These are phyloP conservation scores for Paraglomus brasilianum DNA, from an alignment of 192 early-diverging fungal species.

Conservation along the genomic window DNA sequence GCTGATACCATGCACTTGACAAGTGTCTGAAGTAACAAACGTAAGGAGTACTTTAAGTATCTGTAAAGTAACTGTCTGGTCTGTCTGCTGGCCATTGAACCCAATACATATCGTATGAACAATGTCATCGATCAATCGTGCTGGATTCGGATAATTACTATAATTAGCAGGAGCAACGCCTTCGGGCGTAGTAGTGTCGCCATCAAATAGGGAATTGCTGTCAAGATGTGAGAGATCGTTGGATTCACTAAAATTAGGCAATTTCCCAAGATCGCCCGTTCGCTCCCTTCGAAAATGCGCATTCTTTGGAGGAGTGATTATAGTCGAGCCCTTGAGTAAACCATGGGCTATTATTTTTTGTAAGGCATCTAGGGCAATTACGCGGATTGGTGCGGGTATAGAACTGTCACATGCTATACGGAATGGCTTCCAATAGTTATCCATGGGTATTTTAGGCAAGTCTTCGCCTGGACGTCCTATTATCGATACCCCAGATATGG, in stretches of 20 bases:
- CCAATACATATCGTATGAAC: constrained; percentile 47
- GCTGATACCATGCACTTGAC: constrained; percentile 44
- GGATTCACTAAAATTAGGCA: constrained; percentile 37
- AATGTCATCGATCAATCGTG: constrained; percentile 46
- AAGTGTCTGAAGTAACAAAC: constrained; percentile 42
- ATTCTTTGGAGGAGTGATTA: constrained; percentile 33
- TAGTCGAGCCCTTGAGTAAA: constrained; percentile 35
- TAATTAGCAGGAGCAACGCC: constrained; percentile 35
- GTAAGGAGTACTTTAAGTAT: constrained; percentile 49
- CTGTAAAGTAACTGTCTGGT: constrained; percentile 45
- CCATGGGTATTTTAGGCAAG: constrained; percentile 37
- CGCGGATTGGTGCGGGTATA: constrained; percentile 39
- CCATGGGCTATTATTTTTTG: constrained; percentile 49
- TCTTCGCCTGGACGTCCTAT: constrained; percentile 38
- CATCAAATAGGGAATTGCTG: constrained; percentile 38
- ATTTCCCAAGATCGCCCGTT: constrained; percentile 31
- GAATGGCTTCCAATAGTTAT: constrained; percentile 48
- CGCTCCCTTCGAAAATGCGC: constrained; percentile 30
- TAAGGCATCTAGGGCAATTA: constrained; percentile 41
- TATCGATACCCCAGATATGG: constrained; percentile 19
- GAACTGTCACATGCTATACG: constrained; percentile 40
- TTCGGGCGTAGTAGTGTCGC: constrained; percentile 37
- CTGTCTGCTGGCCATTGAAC: constrained; percentile 40
- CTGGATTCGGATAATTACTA: constrained; percentile 42
- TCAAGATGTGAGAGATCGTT: constrained; percentile 44